Base-by-base conservation (phyloP, 305 asterid genomes). In the Ajuga reptans region DNA sequence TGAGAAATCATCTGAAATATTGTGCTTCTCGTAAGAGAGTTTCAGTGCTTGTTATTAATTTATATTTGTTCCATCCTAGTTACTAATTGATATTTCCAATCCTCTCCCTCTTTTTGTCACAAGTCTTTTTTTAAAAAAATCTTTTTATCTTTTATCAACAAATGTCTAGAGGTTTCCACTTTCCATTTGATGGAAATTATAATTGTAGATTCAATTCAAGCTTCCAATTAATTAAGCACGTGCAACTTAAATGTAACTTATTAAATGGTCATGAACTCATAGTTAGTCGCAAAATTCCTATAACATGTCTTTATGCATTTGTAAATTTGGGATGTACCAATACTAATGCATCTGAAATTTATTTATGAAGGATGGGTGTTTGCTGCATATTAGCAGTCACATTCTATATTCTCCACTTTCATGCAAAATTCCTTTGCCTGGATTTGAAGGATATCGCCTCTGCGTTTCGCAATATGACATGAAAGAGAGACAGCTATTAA, bases 321-420 rank as follows among this genome's bases (percentile, higher is more conserved):
- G 54, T 41, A 73, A 74, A 31, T 65, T 50, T 52, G 45, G 64
- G 61, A 68, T 33, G 36, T 37, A 45, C 55, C 66, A 66, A 53
- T 64, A 56, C 82, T 85, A 65, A 86, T 72, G 56, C 29, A 24
- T 71, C 75, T 36, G 52, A 31, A 64, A 63, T 52, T 76, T 80
- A 54, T 56, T 73, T 6, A 82, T 86, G 89, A 73, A 93, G 99
- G 95, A 84, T 75, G 96, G 88, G 15, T 73, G 72, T 81, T 79
- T 89, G 86, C 89, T 89, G 82, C 93, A 91, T 79, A 85, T 89
- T 79, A 79, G 79, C 82, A 81, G 95, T 75, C 97, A 91, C 84
- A 75, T 93, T 59, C 87, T 91, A 70, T 93, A 86, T 81, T 84
- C 95, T 76, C 99, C 99, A 69, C 97, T 93, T 63, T 82, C 85